Percentiles rank a stretch among this genome's conserved stretches.
These are phyloP conservation scores for Groenewaldozyma sp. DNA, from an alignment of 1,139 yeast genomes.

Conservation along the genomic window DNA sequence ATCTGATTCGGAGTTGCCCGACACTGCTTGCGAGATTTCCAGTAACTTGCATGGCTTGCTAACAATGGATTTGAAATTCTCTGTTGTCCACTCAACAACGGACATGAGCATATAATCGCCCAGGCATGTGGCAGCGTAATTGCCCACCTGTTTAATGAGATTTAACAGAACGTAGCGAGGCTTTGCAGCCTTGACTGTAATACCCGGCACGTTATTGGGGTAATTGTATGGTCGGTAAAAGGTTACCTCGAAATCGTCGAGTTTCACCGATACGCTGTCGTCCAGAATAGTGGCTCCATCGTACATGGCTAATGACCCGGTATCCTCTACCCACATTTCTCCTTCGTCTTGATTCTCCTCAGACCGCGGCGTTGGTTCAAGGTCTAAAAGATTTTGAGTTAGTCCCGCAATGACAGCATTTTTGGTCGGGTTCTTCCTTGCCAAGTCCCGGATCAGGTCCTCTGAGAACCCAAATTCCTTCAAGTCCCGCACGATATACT, in stretches of 20 bases:
- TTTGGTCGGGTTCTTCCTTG: conserved; percentile 41
- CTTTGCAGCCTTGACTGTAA: conserved; percentile 27
- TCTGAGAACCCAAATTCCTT: conserved; percentile 61
- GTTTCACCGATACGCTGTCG: background rate
- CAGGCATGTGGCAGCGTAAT: conserved; percentile 34
- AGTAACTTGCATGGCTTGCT: conserved; percentile 68
- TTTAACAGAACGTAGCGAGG: conserved; percentile 73
- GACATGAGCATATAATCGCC: conserved; percentile 66
- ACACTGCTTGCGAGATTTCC: conserved; percentile 30
- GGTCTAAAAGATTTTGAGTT: conserved; percentile 28
- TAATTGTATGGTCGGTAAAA: conserved; percentile 21
- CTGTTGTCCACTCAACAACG: conserved; percentile 67
- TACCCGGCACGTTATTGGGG: conserved; percentile 28
- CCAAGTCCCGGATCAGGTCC: conserved; percentile 47
- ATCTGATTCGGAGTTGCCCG: conserved; percentile 21
- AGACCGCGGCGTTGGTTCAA: too few species aligned
- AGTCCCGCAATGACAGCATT: conserved; percentile 41
- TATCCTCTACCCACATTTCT: conserved; percentile 3
- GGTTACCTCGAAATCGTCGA: conserved; percentile 8
- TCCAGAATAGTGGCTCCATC: background rate
- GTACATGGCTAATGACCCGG: conserved; percentile 10
- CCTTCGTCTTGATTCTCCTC: background rate
- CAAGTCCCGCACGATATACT: conserved; percentile 47
- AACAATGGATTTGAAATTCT: conserved; percentile 46
- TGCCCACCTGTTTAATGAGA: conserved; percentile 39